phyloP scores from a whole-genome alignment of 169 alveolate species.

The Plasmodium reichenowi region DNA sequence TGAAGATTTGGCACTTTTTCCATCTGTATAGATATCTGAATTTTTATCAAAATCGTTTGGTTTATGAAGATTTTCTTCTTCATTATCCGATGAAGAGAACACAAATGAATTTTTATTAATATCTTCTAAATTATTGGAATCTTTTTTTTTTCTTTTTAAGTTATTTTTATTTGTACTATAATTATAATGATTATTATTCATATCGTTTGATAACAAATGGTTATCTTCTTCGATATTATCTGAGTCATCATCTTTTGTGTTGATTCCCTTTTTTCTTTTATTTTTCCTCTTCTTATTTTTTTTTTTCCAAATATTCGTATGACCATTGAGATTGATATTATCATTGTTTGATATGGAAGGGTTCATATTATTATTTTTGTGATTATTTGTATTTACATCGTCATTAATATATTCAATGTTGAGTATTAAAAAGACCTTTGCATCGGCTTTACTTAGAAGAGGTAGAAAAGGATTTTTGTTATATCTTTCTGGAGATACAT shows the following conservation, averaged over 20 bases:
- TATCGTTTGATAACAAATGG: too few species aligned
- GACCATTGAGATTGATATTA: background rate
- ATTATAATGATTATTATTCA: background rate
- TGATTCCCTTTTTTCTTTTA: background rate
- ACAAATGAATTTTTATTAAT: background rate
- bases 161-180: conserved; percentile 14
- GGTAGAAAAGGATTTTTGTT: conserved; percentile 80
- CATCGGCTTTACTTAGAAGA: conserved; percentile 66
- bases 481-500: conserved; percentile 77
- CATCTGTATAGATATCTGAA: conserved; percentile 6
- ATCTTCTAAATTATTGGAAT: background rate
- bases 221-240: too few species aligned
- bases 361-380: background rate
- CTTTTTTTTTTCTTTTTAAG: conserved; percentile 43
- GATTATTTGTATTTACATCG: background rate
- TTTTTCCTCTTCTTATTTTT: background rate
- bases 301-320: background rate
- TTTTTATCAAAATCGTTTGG: background rate
- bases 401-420: conserved; percentile 47
- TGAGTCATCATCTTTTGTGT: too few species aligned
- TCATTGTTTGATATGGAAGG: background rate
- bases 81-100: background rate
- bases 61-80: background rate
- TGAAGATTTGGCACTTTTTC: conserved; percentile 54
- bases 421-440: conserved; percentile 52